phyloP scores from a whole-genome alignment of 176 grass and related monocot species.

The Typha latifolia region DNA sequence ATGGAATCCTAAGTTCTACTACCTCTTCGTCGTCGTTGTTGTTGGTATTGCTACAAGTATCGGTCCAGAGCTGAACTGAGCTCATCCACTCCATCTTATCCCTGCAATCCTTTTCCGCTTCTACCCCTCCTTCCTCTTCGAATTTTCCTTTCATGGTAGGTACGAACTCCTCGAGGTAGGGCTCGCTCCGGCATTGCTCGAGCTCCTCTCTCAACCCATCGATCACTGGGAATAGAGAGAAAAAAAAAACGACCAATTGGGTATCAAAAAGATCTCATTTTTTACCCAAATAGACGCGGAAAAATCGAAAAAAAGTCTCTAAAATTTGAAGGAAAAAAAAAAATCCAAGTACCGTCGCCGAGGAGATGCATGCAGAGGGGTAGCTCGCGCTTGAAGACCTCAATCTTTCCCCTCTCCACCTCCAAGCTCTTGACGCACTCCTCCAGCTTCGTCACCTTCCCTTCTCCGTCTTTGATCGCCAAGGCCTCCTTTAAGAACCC shows the following conservation, averaged over 20 bases:
- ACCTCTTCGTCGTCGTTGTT: constrained; percentile 18
- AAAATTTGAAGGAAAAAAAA: not conserved
- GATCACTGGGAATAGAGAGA: constrained; percentile 32
- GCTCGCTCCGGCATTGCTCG: constrained; percentile 25
- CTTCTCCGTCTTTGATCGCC: not conserved
- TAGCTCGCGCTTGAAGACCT: constrained; percentile 81
- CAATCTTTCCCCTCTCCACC: constrained; percentile 81
- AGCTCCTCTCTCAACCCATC: constrained; percentile 62
- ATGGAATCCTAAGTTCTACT: not conserved
- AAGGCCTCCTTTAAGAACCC: constrained; percentile 29
- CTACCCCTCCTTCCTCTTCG: constrained; percentile 5
- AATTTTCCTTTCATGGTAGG: constrained; percentile 25
- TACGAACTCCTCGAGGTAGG: too few relatives aligned
- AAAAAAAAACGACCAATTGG: not conserved
- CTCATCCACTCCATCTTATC: constrained; percentile 96
- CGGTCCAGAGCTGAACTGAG: constrained; percentile 82
- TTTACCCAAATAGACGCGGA: too few relatives aligned
- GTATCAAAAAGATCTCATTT: not conserved
- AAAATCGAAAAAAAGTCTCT: too few relatives aligned
- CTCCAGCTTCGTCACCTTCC: constrained; percentile 40
- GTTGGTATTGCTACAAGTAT: constrained; percentile 22
- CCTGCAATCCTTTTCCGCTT: constrained; percentile 34
- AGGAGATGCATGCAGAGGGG: constrained; percentile 82
- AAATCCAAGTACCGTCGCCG: constrained; percentile 35
- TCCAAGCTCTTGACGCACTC: constrained; percentile 60